Base-by-base conservation (phyloP, 306 rosid genomes). In the Fagus crenata region DNA sequence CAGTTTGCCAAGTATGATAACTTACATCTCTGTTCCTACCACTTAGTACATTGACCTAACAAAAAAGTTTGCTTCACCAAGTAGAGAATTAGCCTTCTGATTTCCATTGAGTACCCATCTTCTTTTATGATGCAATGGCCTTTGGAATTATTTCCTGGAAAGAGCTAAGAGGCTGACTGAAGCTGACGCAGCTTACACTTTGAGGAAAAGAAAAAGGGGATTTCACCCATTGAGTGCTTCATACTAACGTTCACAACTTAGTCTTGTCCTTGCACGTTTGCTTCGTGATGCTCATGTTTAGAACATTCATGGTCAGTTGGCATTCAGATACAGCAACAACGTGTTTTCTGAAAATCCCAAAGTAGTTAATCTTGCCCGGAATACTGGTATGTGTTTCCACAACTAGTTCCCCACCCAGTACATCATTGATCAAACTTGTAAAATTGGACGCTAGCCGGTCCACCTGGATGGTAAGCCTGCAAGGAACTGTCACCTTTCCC, bases 281-380 rank as follows among this genome's bases (percentile, higher is more conserved):
- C 41, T n/a, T 73, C 39, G 39, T 67, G 72, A 92, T 74, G 89
- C 81, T 81, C 76, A 90, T n/a, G 8, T 71, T 55, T 1, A 73
- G 70, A 60, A 90, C 0, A 41, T 82, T 83, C 54, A 88, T 2
- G 11, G 67, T 77, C 72, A 90, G 77, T 8, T 78, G 83, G 53
- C 97, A 92, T 7, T 55, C 65, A 1, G 97, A 92, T 28, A 41
- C 5, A 1, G 93, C 91, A 6, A 81, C 78, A 15, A 58, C 81
- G 67, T 92, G 91, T 53, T 80, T 89, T 71, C 74, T 89, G n/a
- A 88, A 77, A 41, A 92, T 37, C 6, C 93, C 93, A n/a, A 92
- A 84, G 53, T 88, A 76, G 13, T 77, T 54, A 28, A 88, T 72
- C 77, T 22, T 87, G 0, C 95, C 97, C 3, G 93, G 95, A 70